Evolutionary conservation across 106 monocot genomes (phyloP), one percentile per base, ranked within the genome.

Genomic region (Dendrobium huoshanense): DNA sequence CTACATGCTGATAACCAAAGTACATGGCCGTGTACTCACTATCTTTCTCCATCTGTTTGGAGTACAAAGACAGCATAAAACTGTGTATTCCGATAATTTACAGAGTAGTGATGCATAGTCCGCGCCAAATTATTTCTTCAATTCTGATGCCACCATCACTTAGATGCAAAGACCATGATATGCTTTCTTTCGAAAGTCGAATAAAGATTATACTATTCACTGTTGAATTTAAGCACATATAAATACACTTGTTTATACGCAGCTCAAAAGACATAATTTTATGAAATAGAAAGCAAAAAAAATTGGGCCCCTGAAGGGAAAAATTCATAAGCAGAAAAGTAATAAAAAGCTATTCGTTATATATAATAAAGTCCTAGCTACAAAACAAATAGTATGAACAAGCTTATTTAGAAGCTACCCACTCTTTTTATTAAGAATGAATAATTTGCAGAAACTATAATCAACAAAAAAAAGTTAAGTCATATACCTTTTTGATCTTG

Each of bases 401-500:
- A 74, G 70, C 42, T 20, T 37, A 72, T 74, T 74, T 43, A 20
- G n/a, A 19, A 42, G 20, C 7, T n/a, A 44, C 43, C 7, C 42
- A 74, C 8, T 31, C 33, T 31, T 31, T 11, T 31, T 4, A n/a
- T 61, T 61, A 70, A 70, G 15, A 70, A 37, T 2, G 20, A 43
- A 43, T 19, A 74, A 42, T 17, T 17, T 74, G 43, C 19, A 85
- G 74, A 20, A 83, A 90, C 83, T 27, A 24, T 31, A 83, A 89
- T 79, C 90, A 87, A 92, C 85, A 92, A 89, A 92, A 88, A 89
- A 6, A 89, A 6, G 51, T 27, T 24, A 76, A 43, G 43, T 29
- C 7, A 27, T 49, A 48, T 4, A 89, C 92, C 92, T 92, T 78
- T 92, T 89, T 80, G 92, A 91, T 41, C 85, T 79, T 80, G 91